A percentile compares a stretch with the other conserved stretches of the same genome.
Evolutionary conservation across 768 basidiomycete species (phyloP).

Genomic region (Suillus decipiens): DNA sequence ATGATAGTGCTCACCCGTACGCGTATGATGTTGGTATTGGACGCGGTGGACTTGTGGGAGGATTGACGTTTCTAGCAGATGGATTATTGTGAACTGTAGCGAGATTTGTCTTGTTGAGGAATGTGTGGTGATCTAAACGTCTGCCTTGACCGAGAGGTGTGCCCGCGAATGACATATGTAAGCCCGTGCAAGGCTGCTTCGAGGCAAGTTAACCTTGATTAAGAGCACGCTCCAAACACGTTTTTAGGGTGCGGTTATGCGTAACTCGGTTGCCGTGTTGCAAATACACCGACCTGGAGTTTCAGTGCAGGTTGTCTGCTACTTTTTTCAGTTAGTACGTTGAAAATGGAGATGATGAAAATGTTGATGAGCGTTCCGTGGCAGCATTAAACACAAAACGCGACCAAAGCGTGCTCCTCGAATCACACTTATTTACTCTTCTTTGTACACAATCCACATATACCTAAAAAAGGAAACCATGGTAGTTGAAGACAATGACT

Average conservation of each 20-base stretch:
- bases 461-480: slow-evolving; percentile 5
- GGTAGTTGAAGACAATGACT: slow-evolving; percentile 11
- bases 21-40: slow-evolving; percentile 63
- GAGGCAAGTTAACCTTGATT: slow-evolving; percentile 5
- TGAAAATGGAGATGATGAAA: slow-evolving; percentile 5
- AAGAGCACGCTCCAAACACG: slow-evolving; percentile 18
- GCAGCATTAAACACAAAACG: slow-evolving; percentile 16
- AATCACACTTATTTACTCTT: slow-evolving; percentile 27
- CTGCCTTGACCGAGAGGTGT: slow-evolving; percentile 84
- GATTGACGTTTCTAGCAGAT: slow-evolving; percentile 27
- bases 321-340: neutral
- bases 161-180: slow-evolving; percentile 77
- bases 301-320: neutral
- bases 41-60: slow-evolving; percentile 39
- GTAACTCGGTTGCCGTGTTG: neutral
- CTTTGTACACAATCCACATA: slow-evolving; percentile 18
- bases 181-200: slow-evolving; percentile 32
- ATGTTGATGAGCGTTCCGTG: slow-evolving; percentile 10
- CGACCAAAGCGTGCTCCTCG: slow-evolving; percentile 12
- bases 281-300: neutral
- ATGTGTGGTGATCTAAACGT: slow-evolving; percentile 79
- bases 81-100: slow-evolving; percentile 34
- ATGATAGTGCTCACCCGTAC: slow-evolving; percentile 56
- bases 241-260: slow-evolving; percentile 14
- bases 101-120: slow-evolving; percentile 58